Base-by-base conservation (phyloP, 371 early-diverging fungal genomes). In the Dichotomocladium elegans region DNA sequence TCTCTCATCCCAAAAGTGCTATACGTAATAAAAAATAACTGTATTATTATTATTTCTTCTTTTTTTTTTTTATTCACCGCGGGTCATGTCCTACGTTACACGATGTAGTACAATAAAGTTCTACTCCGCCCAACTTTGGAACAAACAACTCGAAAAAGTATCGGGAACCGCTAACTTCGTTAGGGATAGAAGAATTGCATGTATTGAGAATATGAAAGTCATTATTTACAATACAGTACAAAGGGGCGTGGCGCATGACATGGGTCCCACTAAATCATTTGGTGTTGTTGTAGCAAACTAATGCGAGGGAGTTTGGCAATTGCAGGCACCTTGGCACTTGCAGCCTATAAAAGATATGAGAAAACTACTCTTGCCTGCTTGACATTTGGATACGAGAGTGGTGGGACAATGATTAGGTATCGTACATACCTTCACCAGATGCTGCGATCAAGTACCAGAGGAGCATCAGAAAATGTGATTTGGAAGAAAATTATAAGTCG, bases 391-490 rank as follows among this genome's bases (percentile, higher is more conserved):
- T n/a, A n/a, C n/a, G n/a, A n/a, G n/a, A n/a, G n/a, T n/a, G n/a
- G n/a, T n/a, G n/a, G n/a, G n/a, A n/a, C n/a, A n/a, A 37, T 37
- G 37, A 37, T 37, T 17, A 37, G 21, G 31, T 19, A 27, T 29
- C 25, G 28, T 27, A 25, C 9, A 30, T 48, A 48, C 49, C 49
- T 34, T 48, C 17, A 34, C 34, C 49, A 31, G 49, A 21, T 24
- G 19, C 49, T 48, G 22, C 26, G 1, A 34, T 48, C 28, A 21
- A 19, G 24, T n/a, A 3, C 19, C 11, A 21, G 28, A 22, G n/a
- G 5, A 27, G 4, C 43, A 25, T 24, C 3, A 43, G 5, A 21
- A 3, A 12, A 21, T 43, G 25, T 14, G n/a, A n/a, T n/a, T n/a
- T n/a, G n/a, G n/a, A n/a, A n/a, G n/a, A n/a, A n/a, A n/a, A n/a